Percentiles rank a stretch among this genome's conserved stretches.
These are phyloP conservation scores for Fusarium vanettenii DNA, from an alignment of 2,329 filamentous ascomycete species.

Conservation along the genomic window DNA sequence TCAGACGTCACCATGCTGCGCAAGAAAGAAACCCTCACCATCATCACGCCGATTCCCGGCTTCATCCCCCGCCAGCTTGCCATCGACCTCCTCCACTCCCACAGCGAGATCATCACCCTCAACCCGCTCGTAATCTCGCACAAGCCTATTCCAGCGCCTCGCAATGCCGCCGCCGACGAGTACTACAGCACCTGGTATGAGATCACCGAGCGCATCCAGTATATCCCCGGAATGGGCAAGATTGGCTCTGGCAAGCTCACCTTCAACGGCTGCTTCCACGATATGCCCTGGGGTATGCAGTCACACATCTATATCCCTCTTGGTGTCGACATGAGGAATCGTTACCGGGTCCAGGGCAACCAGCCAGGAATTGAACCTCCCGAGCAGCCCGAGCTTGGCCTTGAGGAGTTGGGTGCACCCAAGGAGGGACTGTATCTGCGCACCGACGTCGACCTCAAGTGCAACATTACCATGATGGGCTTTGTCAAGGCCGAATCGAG, in stretches of 20 bases:
- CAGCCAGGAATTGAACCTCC: slow-evolving; percentile 73
- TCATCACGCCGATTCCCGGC: slow-evolving; percentile 76
- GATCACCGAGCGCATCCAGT: slow-evolving; percentile 76
- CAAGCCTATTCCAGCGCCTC: slow-evolving; percentile 73
- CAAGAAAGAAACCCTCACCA: slow-evolving; percentile 74
- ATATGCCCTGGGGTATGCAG: slow-evolving; percentile 78
- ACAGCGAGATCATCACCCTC: slow-evolving; percentile 76
- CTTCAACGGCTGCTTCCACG: slow-evolving; percentile 79
- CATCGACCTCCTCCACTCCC: slow-evolving; percentile 77
- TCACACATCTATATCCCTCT: slow-evolving; percentile 78
- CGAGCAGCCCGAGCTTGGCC: slow-evolving; percentile 71
- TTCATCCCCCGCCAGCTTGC: slow-evolving; percentile 79
- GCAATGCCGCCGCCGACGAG: slow-evolving; percentile 75
- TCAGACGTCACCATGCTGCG: slow-evolving; percentile 58
- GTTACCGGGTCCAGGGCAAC: slow-evolving; percentile 75
- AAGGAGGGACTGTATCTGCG: slow-evolving; percentile 74
- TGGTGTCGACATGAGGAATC: slow-evolving; percentile 74
- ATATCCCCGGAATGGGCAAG: slow-evolving; percentile 73
- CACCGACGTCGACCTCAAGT: slow-evolving; percentile 77
- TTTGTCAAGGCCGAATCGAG: slow-evolving; percentile 77
- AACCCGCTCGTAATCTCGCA: slow-evolving; percentile 75
- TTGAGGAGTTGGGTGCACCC: slow-evolving; percentile 68
- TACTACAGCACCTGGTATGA: slow-evolving; percentile 82
- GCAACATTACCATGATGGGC: slow-evolving; percentile 72
- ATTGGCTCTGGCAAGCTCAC: slow-evolving; percentile 73